Evolutionary conservation across 2,329 filamentous ascomycete genomes (phyloP), one percentile per base, ranked within the genome.

Genomic region (Boeremia exigua): DNA sequence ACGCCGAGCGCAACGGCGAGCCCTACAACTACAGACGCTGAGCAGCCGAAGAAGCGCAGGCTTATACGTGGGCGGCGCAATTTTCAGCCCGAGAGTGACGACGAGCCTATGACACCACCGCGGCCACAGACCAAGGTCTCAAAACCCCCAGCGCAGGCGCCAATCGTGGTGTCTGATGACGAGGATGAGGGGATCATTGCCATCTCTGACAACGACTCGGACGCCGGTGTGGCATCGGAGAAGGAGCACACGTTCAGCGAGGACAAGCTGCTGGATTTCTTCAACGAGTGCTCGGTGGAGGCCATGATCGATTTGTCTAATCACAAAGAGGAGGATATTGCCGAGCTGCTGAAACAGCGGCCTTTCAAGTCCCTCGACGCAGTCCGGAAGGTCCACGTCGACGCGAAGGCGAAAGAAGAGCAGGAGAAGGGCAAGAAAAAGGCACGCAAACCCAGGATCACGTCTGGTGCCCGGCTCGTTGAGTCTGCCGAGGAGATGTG

Each of bases 301-400:
- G 91, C 94, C 54, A 84, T 99, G 37, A 86, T 89, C 1, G 93
- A 96, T 63, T 88, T 97, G 58, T 91, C 91, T 0, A 88, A 87
- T 29, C 86, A 90, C 56, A 88, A 89, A 32, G 84, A 89, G 62
- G 85, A 87, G 6, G 82, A 88, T 42, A 87, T 93, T 1, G 82
- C 88, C 38, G 76, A 86, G 12, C 83, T 98, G 51, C 78, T 96
- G 10, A 84, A 85, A 1, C 83, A 90, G 58, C 87, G 91, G 9
- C 94, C 94, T 0, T 98, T 96, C 71, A 73, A 72, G 4, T 82
- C 78, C 39, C 76, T 97, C 6, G 81, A 85, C 11, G 83, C 86
- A 14, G 87, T 94, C 7, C 84, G 87, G 46, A 81, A 80, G 9
- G 85, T 96, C 19, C 85, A 86, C 17, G 57, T 74, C 6, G 71